Conservation (phyloP, 192 early-diverging fungal species). For the Entrophospora sp. region DNA sequence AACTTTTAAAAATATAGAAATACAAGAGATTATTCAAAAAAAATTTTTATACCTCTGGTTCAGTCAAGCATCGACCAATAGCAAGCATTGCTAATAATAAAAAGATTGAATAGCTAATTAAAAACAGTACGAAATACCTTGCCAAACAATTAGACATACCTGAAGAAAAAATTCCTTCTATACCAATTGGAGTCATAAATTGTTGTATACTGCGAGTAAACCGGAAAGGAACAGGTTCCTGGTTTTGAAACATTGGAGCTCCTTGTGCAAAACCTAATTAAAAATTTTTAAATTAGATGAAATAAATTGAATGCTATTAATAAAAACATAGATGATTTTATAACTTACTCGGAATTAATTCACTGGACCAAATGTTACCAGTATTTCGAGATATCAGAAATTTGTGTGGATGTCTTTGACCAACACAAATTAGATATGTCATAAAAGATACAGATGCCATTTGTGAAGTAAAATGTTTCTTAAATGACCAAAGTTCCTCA, state of each 20-base stretch:
- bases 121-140: not conserved
- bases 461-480: conserved; percentile 91
- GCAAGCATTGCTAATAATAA: conserved; percentile 60
- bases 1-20: not conserved
- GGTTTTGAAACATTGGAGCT: conserved; percentile 52
- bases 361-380: conserved; percentile 81
- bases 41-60: conserved; percentile 51
- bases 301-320: not conserved
- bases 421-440: conserved; percentile 83
- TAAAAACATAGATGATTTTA: not conserved
- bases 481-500: conserved; percentile 86
- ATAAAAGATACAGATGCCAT: conserved; percentile 84
- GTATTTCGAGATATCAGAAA: conserved; percentile 76
- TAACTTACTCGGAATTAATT: conserved; percentile 67
- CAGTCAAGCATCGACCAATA: conserved; percentile 71
- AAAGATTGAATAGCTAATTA: not conserved
- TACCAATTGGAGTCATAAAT: conserved; percentile 86
- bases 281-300: too few relatives aligned
- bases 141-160: not conserved
- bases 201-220: conserved; percentile 96
- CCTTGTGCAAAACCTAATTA: too few relatives aligned
- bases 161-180: conserved; percentile 83
- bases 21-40: conserved; percentile 35
- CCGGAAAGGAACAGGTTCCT: conserved; percentile 92
- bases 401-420: conserved; percentile 81